These are phyloP conservation scores for Phytopythium chamaehyphon DNA, from an alignment of 352 stramenopile species.

Conservation along the genomic window DNA sequence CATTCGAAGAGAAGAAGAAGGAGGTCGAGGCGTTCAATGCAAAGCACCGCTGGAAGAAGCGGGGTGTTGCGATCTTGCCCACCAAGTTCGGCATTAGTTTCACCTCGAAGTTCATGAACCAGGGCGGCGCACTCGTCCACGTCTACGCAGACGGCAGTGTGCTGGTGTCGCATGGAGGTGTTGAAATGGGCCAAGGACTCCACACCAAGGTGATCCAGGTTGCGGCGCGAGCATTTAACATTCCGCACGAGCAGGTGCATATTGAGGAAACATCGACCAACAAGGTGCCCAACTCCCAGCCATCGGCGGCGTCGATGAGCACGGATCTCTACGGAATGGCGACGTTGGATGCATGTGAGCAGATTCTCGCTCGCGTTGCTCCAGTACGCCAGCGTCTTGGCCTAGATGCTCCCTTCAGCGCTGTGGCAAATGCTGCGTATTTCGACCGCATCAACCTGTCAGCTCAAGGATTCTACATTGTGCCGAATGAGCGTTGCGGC, in stretches of 20 bases:
- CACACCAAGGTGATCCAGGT: constrained; percentile 94
- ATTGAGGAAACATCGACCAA: constrained; percentile 94
- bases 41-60: constrained; percentile 89
- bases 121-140: constrained; percentile 94
- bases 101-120: constrained; percentile 97
- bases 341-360: constrained; percentile 93
- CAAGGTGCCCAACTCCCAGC: constrained; percentile 93
- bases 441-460: constrained; percentile 93
- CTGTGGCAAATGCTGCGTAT: constrained; percentile 88
- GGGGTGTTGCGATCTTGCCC: constrained; percentile 81
- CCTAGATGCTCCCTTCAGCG: constrained; percentile 64
- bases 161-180: constrained; percentile 93
- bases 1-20: constrained; percentile 61
- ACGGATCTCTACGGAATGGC: constrained; percentile 98
- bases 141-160: constrained; percentile 96
- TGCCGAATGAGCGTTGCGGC: constrained; percentile 88
- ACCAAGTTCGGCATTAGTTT: constrained; percentile 96
- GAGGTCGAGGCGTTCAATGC: constrained; percentile 88
- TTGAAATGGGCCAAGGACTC: constrained; percentile 98
- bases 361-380: constrained; percentile 90
- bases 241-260: constrained; percentile 90
- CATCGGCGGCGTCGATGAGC: constrained; percentile 93
- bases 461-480: constrained; percentile 95
- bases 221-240: constrained; percentile 89
- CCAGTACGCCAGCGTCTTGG: constrained; percentile 81